These are phyloP conservation scores for Alliaria petiolata DNA, from an alignment of 345 rosid species.

Conservation along the genomic window DNA sequence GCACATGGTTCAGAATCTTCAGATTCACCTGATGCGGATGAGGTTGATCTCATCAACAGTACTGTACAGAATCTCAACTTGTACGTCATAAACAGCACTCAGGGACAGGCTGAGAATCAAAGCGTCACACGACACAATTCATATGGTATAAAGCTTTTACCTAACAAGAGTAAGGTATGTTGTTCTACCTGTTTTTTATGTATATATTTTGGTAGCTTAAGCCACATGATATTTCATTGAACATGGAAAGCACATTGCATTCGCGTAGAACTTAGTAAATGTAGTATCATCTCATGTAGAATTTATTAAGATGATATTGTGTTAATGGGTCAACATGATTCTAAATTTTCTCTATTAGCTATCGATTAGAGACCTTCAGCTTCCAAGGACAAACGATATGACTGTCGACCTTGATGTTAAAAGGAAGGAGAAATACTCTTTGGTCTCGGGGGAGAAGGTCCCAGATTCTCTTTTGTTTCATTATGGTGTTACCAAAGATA, in stretches of 20 bases:
- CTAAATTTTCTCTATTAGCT: slow-evolving; percentile 24
- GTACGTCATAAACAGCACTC: slow-evolving; percentile 32
- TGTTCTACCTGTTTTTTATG: neutral
- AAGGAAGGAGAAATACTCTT: slow-evolving; percentile 24
- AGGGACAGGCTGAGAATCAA: slow-evolving; percentile 25
- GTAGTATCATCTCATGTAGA: neutral
- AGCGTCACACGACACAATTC: slow-evolving; percentile 18
- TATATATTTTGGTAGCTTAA: neutral
- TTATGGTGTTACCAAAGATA: slow-evolving; percentile 20
- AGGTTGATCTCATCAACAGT: slow-evolving; percentile 39
- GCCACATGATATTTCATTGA: neutral
- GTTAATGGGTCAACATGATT: slow-evolving; percentile 27
- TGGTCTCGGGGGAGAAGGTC: slow-evolving; percentile 13
- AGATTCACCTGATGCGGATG: slow-evolving; percentile 36
- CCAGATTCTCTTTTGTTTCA: slow-evolving; percentile 26
- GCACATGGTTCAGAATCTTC: slow-evolving; percentile 38
- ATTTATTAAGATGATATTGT: slow-evolving; percentile 2
- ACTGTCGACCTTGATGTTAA: slow-evolving; percentile 31
- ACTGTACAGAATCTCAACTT: slow-evolving; percentile 45
- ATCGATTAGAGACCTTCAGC: slow-evolving; percentile 35
- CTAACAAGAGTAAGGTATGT: slow-evolving; percentile 43
- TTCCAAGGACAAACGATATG: slow-evolving; percentile 19
- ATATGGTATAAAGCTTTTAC: slow-evolving; percentile 25
- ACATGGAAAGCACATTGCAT: neutral
- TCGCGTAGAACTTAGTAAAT: neutral